These are phyloP conservation scores for Candida glaebosa DNA, from an alignment of 805 yeast genomes.

Conservation along the genomic window DNA sequence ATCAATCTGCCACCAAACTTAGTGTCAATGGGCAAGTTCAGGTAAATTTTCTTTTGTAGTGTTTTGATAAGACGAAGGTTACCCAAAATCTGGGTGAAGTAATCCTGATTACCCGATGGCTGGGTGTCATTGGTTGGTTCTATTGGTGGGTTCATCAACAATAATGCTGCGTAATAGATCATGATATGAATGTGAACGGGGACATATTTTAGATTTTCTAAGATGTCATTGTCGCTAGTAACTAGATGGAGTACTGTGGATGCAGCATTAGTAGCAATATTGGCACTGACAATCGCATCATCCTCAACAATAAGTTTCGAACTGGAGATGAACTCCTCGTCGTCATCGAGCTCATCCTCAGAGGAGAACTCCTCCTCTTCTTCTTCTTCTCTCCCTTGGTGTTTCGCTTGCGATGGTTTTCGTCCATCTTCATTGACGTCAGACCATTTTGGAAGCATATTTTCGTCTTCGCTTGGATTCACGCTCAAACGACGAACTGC, in stretches of 20 bases:
- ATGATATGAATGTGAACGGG: slow-evolving; percentile 73
- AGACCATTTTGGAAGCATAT: slow-evolving; percentile 33
- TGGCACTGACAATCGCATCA: slow-evolving; percentile 34
- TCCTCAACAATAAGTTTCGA: slow-evolving; percentile 30
- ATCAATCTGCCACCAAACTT: slow-evolving; percentile 46
- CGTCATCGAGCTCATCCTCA: slow-evolving; percentile 22
- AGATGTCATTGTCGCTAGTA: slow-evolving; percentile 55
- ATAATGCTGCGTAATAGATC: slow-evolving; percentile 63
- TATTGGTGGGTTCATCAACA: slow-evolving; percentile 48
- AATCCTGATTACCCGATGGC: slow-evolving; percentile 20
- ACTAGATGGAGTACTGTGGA: slow-evolving; percentile 58
- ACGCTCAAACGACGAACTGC: slow-evolving; percentile 43
- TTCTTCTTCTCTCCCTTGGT: background rate
- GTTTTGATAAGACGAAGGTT: slow-evolving; percentile 42
- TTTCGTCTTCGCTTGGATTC: slow-evolving; percentile 21
- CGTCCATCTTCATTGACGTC: slow-evolving; percentile 5
- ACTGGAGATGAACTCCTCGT: slow-evolving; percentile 32
- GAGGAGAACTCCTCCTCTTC: slow-evolving; percentile 12
- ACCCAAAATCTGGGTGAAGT: slow-evolving; percentile 25
- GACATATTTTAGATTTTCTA: slow-evolving; percentile 53
- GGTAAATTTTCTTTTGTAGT: slow-evolving; percentile 39
- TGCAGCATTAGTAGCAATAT: slow-evolving; percentile 61
- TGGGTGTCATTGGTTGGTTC: slow-evolving; percentile 21
- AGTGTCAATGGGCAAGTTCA: slow-evolving; percentile 51
- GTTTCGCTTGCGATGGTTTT: slow-evolving; percentile 2